Base-by-base conservation (phyloP, 2,329 filamentous ascomycete genomes). In the Fusarium succisae region DNA sequence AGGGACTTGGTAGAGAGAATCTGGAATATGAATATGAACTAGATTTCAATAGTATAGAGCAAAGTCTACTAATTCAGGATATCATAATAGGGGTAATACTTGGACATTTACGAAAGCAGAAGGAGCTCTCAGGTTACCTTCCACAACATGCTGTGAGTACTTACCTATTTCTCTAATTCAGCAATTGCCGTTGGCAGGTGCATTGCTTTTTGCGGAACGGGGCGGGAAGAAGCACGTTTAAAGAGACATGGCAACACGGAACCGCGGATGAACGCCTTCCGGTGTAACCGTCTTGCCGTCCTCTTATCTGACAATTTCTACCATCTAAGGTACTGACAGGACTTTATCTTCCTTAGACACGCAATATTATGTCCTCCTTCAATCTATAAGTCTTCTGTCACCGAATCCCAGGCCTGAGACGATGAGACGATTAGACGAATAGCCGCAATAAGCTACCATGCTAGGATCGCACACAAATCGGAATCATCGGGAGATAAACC, bases 281-380 rank as follows among this genome's bases (percentile, higher is more conserved):
- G 67, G 38, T 44, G n/a, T 54, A 53, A 58, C 72, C 66, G 63
- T 66, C 64, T 56, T 74, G 61, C 75, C 73, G 63, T 56, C 57
- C 39, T 69, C 57, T 62, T 41, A 43, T 39, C 22, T 45, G 48
- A 15, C 17, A 48, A 47, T 17, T 28, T 45, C 56, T 50, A 28
- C 38, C 20, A 28, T 43, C 22, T 11, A 43, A 18, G 35, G 14
- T 18, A 28, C 17, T 32, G 10, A 38, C 15, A n/a, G 28, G 28
- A 13, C 28, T 35, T 35, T 26, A 28, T 28, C 24, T 37, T 30
- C 24, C 28, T 54, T 30, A 30, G 45, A 48, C 15, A 17, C 24
- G 15, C 22, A 43, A 30, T 35, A 17, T 18, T 13, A 22, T 28
- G n/a, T 43, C 35, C 62, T 30, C n/a, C 26, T 30, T 66, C 18